Conservation (phyloP, 225 moss, liverwort and hornwort species). For the Anthoceros angustus region DNA sequence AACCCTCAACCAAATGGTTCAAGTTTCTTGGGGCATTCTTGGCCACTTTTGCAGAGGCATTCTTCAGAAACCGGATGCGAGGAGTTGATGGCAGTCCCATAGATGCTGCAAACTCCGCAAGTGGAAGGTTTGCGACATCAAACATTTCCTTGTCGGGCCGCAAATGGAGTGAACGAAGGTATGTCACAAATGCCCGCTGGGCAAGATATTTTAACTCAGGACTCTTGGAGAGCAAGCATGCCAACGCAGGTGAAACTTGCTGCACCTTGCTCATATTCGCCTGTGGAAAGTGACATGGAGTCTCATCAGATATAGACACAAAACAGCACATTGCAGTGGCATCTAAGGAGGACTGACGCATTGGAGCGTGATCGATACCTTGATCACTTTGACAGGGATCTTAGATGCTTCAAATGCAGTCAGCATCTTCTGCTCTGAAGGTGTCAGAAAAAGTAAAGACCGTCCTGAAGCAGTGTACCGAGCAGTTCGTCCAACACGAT, state of each 20-base stretch:
- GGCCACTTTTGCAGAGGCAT: slow-evolving; percentile 22
- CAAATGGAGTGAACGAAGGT: slow-evolving; percentile 72
- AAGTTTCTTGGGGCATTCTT: slow-evolving; percentile 38
- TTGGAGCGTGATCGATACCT: slow-evolving; percentile 23
- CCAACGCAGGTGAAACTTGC: slow-evolving; percentile 71
- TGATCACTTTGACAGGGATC: slow-evolving; percentile 72
- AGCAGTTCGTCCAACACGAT: slow-evolving; percentile 96
- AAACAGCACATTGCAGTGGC: too few relatives aligned
- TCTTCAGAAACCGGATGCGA: slow-evolving; percentile 75
- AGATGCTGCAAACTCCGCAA: slow-evolving; percentile 77
- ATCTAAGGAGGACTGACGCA: too few relatives aligned
- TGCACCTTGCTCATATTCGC: slow-evolving; percentile 80
- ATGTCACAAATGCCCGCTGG: slow-evolving; percentile 80
- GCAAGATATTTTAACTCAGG: slow-evolving; percentile 82
- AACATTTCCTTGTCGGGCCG: slow-evolving; percentile 78
- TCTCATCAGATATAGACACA: neutral
- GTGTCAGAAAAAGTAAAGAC: slow-evolving; percentile 66
- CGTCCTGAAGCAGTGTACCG: slow-evolving; percentile 84
- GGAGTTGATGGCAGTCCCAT: slow-evolving; percentile 92
- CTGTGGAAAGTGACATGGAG: slow-evolving; percentile 19
- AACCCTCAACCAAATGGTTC: slow-evolving; percentile 16
- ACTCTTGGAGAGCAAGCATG: slow-evolving; percentile 67
- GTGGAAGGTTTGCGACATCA: slow-evolving; percentile 72
- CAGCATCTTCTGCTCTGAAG: slow-evolving; percentile 72
- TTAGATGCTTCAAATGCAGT: slow-evolving; percentile 55